Percentiles rank a stretch among this genome's conserved stretches.
Evolutionary conservation across 139 green algal species (phyloP).

Genomic region (Asterochloris sp.): DNA sequence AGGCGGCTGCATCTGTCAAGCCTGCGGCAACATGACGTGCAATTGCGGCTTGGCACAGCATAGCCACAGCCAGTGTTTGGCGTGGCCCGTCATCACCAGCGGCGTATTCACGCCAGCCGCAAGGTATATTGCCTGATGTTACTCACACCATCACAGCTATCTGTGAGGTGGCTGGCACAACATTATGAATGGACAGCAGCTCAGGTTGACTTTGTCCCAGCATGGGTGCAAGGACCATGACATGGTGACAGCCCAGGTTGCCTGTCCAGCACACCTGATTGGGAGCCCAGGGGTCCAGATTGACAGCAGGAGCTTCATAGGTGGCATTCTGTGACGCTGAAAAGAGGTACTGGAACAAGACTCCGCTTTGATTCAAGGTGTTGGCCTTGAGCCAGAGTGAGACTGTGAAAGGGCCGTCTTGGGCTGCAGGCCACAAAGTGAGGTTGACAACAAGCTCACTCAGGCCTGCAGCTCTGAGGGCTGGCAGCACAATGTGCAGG

Average conservation of each 20-base stretch:
- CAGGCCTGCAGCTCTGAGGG: too few relatives aligned
- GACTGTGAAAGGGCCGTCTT: constrained; percentile 45
- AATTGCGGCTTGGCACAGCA: neutral
- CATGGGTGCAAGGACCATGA: constrained; percentile 14
- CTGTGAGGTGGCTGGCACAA: neutral
- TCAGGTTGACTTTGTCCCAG: neutral
- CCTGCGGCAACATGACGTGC: neutral
- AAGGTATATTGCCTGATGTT: too few relatives aligned
- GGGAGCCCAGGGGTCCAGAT: too few relatives aligned
- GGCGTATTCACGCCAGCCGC: too few relatives aligned
- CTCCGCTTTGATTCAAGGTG: constrained; percentile 3
- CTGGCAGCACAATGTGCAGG: too few relatives aligned
- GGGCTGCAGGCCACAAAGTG: constrained; percentile 15
- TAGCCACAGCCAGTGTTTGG: neutral
- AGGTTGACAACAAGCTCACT: too few relatives aligned
- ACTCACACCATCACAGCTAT: neutral
- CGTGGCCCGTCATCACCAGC: too few relatives aligned
- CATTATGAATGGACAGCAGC: neutral
- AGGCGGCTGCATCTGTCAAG: too few relatives aligned
- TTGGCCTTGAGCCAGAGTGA: constrained; percentile 58
- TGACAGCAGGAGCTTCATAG: neutral
- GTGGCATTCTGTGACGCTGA: constrained; percentile 22
- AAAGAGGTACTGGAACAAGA: constrained; percentile 53
- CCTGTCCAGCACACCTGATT: too few relatives aligned
- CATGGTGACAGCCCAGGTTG: neutral